Conservation (phyloP, 768 basidiomycete species). For the Agaricus subrufescens region DNA sequence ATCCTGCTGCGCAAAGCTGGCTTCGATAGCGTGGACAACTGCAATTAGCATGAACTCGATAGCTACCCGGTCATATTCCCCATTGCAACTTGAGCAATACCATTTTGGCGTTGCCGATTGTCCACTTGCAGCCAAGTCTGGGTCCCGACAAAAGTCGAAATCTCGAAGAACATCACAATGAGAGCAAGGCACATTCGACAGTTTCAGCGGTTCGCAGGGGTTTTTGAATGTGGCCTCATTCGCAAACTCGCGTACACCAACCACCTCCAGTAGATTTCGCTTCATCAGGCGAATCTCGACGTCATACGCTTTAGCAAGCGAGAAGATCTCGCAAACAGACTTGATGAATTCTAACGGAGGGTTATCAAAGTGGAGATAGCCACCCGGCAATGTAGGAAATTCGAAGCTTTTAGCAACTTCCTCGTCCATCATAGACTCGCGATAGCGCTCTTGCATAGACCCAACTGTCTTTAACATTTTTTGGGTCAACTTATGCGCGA, state of each 20-base stretch:
- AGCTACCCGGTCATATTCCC: conserved; percentile 82
- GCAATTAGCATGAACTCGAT: conserved; percentile 88
- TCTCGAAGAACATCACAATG: conserved; percentile 83
- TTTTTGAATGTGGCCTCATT: conserved; percentile 83
- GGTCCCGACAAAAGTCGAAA: conserved; percentile 94
- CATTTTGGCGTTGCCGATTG: conserved; percentile 51
- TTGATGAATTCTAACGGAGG: conserved; percentile 89
- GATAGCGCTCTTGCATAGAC: conserved; percentile 54
- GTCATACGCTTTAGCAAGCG: conserved; percentile 72
- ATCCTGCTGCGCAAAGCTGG: conserved; percentile 84
- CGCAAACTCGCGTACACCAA: conserved; percentile 84
- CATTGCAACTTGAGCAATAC: conserved; percentile 68
- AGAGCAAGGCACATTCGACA: conserved; percentile 84
- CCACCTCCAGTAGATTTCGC: conserved; percentile 83
- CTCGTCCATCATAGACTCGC: conserved; percentile 53
- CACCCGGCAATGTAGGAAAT: conserved; percentile 88
- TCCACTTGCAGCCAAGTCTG: conserved; percentile 66
- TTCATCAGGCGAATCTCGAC: conserved; percentile 88
- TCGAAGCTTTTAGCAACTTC: conserved; percentile 51
- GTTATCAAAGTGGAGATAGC: conserved; percentile 72
- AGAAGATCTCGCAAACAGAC: conserved; percentile 76
- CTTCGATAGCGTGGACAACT: conserved; percentile 63
- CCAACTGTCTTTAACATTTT: conserved; percentile 70
- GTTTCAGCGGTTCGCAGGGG: conserved; percentile 83
- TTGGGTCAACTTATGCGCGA: conserved; percentile 76